Base-by-base conservation (phyloP, 768 basidiomycete species). In the Boletus edulis region DNA sequence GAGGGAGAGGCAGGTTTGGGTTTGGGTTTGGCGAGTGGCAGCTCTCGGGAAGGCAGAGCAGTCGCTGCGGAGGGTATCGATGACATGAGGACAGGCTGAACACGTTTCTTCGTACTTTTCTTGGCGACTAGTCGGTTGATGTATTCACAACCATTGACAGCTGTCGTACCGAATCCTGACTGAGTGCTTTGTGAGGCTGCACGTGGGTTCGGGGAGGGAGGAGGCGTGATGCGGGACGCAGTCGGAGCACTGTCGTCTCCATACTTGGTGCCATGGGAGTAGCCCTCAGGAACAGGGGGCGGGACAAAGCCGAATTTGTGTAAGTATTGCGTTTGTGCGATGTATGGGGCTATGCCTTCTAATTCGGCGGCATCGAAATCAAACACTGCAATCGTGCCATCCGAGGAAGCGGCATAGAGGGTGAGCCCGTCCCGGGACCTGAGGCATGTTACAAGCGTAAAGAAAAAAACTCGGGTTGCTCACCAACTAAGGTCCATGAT, bases 401-500 rank as follows among this genome's bases (percentile, higher is more conserved):
- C 97, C 0, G 94, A 96, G 1, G 95, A 97, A 56, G 91, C 93
- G 0, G 94, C 94, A 62, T 96, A 98, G 1, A 99, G 80, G 3
- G 90, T 90, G 43, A 90, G 78, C 10, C 97, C 97, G 66, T 98
- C 95, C 71, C 82, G 84, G 10, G 94, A 94, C 94, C 94, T 97
- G 59, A 24, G 35, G 51, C 35, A 29, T 57, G 56, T 55, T 49
- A 67, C 44, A 35, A 22, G 12, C 14, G 51, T 14, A 31, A 15
- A 40, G 14, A 47, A 9, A 24, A 31, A 9, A 10, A 1, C 2
- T 14, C 11, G 39, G 5, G n/a, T 29, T 3, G 66, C 87, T 62
- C 63, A 95, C 97, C 97, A 99, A 66, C 86, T 91, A 17, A 99
- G 77, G 69, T 99, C 97, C 81, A 98, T 87, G 46, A 98, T 91